Base-by-base conservation (phyloP, 148 eudicot genomes). In the Rhododendron mucronatum region DNA sequence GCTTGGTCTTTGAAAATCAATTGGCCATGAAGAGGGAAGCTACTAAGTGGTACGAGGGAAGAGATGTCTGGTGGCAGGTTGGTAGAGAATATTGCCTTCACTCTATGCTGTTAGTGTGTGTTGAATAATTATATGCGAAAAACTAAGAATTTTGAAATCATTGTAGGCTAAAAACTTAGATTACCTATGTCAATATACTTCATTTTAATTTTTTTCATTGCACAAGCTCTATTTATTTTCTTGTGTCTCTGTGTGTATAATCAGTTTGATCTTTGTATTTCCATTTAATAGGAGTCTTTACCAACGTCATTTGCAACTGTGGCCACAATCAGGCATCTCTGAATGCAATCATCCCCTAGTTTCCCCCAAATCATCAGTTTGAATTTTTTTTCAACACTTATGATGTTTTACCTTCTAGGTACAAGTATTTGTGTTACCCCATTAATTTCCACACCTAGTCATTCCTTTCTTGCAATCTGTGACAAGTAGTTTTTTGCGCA, bases 31-130 rank as follows among this genome's bases (percentile, higher is more conserved):
- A 88, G 87, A 92, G 91, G 89, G 97, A 94, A 86, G 89, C 59
- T 91, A 95, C 98, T 13, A 92, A 92, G 57, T 97, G 99, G 98
- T 90, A 90, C 45, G 91, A 89, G 63, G 95, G 93, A 85, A 93
- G 98, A 88, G 99, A 97, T 90, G 67, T 91, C 33, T 97, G 99
- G 99, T 97, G 99, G 99, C 98, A 97, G 99, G 99, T 97, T 87
- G 73, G 94, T 82, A 82, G 57, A 80, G 13, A 59, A 47, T 45
- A 48, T 45, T 78, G 53, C 65, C 53, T 45, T n/a, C 50, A 23
- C 16, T 82, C 45, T 61, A 23, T 57, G 69, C 85, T 83, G 78
- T 82, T 86, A 35, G 28, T 71, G 51, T 16, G 33, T 55, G 67
- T 50, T 78, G 63, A 53, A 85, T 63, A 28, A 77, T 55, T 15